Conservation (phyloP, 2,329 filamentous ascomycete species). For the Calycina marina region DNA sequence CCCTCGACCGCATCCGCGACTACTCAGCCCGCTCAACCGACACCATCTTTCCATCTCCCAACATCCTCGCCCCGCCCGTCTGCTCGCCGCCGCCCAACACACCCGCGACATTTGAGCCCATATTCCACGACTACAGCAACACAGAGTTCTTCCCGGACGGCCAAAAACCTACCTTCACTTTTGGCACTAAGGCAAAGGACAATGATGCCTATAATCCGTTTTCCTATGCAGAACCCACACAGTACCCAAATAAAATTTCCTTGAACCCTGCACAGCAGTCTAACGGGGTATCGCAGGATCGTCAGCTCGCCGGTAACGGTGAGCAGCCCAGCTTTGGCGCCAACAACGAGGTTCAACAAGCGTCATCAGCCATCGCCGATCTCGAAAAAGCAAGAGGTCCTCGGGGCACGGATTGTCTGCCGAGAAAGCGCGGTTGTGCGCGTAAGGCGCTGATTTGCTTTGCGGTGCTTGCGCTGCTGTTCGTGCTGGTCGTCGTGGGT, state of each 20-base stretch:
- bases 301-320: not conserved
- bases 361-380: not conserved
- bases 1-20: not conserved
- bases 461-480: not conserved
- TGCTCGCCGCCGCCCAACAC: conserved; percentile 1
- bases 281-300: not conserved
- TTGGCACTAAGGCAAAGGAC: not conserved
- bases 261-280: not conserved
- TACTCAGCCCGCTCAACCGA: not conserved
- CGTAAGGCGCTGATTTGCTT: not conserved
- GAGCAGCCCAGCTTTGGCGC: no score
- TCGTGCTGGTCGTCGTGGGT: not conserved
- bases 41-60: not conserved
- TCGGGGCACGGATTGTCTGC: not conserved
- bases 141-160: not conserved
- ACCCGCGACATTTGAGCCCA: not conserved
- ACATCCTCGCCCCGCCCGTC: not conserved
- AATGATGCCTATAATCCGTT: not conserved
- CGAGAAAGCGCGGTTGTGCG: not conserved
- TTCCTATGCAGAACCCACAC: not conserved
- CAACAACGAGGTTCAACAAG: no score
- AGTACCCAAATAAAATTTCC: not conserved
- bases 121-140: not conserved
- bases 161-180: no score
- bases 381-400: not conserved